Conservation (phyloP, 768 basidiomycete genomes). For the Termitomyces sp. region DNA sequence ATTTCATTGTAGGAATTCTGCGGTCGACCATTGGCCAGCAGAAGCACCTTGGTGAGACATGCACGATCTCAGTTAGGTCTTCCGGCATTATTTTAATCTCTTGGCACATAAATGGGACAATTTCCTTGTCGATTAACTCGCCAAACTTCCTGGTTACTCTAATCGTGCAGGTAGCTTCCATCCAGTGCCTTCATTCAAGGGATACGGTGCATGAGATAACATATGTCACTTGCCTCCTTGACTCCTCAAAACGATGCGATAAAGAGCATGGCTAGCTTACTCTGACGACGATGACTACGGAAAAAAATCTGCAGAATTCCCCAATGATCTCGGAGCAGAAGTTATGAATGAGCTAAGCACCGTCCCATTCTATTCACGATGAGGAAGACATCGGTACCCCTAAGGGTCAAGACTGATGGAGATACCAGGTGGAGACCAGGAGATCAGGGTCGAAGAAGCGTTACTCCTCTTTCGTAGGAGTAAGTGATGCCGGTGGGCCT, state of each 20-base stretch:
- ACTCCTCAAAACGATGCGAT: conserved; percentile 4
- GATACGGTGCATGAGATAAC: conserved; percentile 10
- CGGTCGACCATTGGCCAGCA: conserved; percentile 47
- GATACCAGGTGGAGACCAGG: conserved; percentile 41
- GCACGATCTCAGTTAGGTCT: conserved; percentile 7
- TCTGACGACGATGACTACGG: conserved; percentile 2
- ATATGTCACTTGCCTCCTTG: conserved; percentile 22
- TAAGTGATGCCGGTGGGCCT: neutral
- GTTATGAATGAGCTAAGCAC: conserved; percentile 12
- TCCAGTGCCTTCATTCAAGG: conserved; percentile 44
- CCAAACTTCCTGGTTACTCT: conserved; percentile 46
- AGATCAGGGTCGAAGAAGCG: conserved; percentile 45
- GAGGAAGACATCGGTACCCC: conserved; percentile 33
- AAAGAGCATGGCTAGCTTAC: conserved; percentile 5
- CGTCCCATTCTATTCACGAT: conserved; percentile 40
- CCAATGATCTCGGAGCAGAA: neutral
- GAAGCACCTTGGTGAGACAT: conserved; percentile 67
- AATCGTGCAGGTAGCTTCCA: conserved; percentile 54
- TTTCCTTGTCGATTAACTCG: conserved; percentile 55
- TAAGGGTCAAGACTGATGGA: conserved; percentile 13
- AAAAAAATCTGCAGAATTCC: neutral
- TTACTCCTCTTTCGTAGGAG: conserved; percentile 20
- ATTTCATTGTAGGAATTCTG: conserved; percentile 53
- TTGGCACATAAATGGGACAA: conserved; percentile 56
- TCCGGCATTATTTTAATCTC: neutral